Percentiles rank a stretch among this genome's conserved stretches.
These are phyloP conservation scores for Miamiensis avidus DNA, from an alignment of 169 alveolate genomes.

Conservation along the genomic window DNA sequence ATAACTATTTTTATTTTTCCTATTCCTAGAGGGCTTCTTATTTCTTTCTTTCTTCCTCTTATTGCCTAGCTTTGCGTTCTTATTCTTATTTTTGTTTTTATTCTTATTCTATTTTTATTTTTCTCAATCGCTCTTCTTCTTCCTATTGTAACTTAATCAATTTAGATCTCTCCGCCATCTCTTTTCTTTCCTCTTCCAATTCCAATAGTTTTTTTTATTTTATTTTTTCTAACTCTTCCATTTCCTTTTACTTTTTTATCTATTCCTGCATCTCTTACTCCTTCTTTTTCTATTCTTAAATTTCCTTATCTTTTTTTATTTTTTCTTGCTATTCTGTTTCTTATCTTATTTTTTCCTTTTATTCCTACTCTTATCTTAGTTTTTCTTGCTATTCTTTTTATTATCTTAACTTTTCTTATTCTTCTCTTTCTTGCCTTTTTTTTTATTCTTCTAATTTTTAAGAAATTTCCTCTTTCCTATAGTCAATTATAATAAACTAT, in stretches of 20 bases:
- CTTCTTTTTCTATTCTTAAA: background rate
- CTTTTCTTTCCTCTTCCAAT: background rate
- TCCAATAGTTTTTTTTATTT: background rate
- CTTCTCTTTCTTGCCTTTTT: background rate
- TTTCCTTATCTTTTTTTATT: too few relatives aligned
- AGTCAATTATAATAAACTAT: background rate
- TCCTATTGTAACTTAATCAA: background rate
- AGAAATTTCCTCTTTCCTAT: background rate
- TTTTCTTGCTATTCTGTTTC: background rate
- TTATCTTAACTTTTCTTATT: background rate
- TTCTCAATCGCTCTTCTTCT: background rate
- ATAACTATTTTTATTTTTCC: background rate
- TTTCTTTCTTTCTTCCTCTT: too few relatives aligned
- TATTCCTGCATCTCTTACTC: background rate
- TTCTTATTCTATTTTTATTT: background rate
- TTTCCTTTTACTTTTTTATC: background rate
- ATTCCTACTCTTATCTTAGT: background rate
- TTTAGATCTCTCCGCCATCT: background rate
- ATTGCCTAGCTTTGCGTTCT: too few relatives aligned
- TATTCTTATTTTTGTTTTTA: too few relatives aligned
- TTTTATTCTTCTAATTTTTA: background rate
- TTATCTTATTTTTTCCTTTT: too few relatives aligned
- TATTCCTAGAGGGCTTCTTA: too few relatives aligned
- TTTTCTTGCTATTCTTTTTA: background rate
- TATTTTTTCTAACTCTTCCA: background rate